Evolutionary conservation across 2,329 filamentous ascomycete species (phyloP).

Genomic region (Aspergillus fructus): DNA sequence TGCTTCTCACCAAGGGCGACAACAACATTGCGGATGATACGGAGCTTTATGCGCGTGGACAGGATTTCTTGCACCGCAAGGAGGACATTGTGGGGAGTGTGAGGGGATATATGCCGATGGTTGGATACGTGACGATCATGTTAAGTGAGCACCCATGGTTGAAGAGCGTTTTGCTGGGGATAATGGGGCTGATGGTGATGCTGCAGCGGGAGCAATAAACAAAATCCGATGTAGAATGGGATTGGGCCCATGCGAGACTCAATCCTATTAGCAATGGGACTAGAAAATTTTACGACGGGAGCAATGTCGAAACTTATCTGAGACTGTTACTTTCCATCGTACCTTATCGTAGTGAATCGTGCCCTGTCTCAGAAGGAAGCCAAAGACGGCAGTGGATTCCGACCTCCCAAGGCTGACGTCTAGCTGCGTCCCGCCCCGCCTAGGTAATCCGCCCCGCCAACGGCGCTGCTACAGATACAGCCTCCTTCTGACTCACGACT

Average conservation of each 20-base stretch:
- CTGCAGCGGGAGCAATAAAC: slow-evolving; percentile 75
- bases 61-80: slow-evolving; percentile 78
- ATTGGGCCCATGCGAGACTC: too few relatives aligned
- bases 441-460: slow-evolving; percentile 11
- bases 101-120: slow-evolving; percentile 85
- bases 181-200: slow-evolving; percentile 94
- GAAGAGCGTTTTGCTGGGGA: slow-evolving; percentile 88
- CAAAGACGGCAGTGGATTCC: background rate
- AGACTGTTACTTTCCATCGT: background rate
- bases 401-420: slow-evolving; percentile 12
- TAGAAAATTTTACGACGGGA: background rate
- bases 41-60: slow-evolving; percentile 80
- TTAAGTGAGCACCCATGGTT: slow-evolving; percentile 95
- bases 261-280: background rate
- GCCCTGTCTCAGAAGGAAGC: background rate
- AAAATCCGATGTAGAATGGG: background rate
- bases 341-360: background rate
- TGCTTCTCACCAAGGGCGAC: slow-evolving; percentile 93
- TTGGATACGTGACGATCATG: slow-evolving; percentile 95
- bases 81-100: slow-evolving; percentile 93
- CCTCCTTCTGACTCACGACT: background rate
- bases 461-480: background rate
- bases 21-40: slow-evolving; percentile 95
- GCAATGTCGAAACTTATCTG: background rate
- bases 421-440: slow-evolving; percentile 6